A percentile compares a stretch with the other conserved stretches of the same genome.
phyloP scores from a whole-genome alignment of 1,284 basidiomycete genomes.

The Peniophora sp. region DNA sequence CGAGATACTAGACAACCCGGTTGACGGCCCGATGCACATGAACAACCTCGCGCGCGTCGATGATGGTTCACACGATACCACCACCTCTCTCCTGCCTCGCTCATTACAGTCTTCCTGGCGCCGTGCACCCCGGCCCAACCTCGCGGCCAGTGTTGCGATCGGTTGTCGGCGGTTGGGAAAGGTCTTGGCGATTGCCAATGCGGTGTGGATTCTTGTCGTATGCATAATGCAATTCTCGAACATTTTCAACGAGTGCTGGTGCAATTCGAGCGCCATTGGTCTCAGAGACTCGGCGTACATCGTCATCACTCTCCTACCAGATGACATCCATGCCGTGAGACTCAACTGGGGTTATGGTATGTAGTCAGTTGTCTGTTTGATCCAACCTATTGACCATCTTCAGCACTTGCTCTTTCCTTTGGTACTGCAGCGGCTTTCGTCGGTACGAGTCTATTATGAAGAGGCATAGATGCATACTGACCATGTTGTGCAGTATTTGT shows the following conservation, averaged over 20 bases:
- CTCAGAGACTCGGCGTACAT: neutral
- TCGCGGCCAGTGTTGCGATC: neutral
- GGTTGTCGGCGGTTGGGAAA: neutral
- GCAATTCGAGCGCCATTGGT: neutral
- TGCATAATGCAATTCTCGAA: neutral
- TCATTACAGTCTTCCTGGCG: neutral
- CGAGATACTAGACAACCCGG: neutral
- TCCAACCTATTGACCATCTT: too few relatives aligned
- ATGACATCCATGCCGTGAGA: neutral
- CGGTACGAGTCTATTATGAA: too few relatives aligned
- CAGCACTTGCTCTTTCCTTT: too few relatives aligned
- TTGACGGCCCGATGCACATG: neutral
- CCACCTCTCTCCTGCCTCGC: neutral
- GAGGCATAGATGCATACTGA: too few relatives aligned
- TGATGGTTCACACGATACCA: neutral
- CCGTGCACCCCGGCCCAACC: neutral
- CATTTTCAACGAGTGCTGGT: neutral
- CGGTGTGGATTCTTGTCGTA: neutral
- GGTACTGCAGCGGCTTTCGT: too few relatives aligned
- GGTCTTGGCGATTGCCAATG: neutral
- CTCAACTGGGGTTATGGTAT: neutral
- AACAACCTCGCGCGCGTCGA: neutral
- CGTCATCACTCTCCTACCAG: neutral
- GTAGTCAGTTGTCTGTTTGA: too few relatives aligned
- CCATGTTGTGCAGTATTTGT: too few relatives aligned